Conservation (phyloP, 352 stramenopile genomes). For the Phytophthora uliginosa region DNA sequence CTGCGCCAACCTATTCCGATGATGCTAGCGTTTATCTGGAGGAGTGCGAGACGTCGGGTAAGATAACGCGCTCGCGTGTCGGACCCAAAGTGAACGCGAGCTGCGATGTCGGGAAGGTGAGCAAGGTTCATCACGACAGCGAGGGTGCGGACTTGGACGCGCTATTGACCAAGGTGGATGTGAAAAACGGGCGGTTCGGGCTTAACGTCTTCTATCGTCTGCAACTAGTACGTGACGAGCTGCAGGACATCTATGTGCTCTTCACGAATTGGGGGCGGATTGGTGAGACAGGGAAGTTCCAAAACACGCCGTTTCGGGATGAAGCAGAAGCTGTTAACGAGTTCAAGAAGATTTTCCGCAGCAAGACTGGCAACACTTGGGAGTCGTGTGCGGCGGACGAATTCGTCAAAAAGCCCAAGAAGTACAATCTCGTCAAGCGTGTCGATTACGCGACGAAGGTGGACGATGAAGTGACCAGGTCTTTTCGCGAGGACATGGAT, state of each 20-base stretch:
- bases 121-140: conserved; percentile 43
- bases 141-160: conserved; percentile 62
- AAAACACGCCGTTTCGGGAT: conserved; percentile 79
- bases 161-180: conserved; percentile 80
- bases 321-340: conserved; percentile 62
- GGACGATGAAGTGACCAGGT: conserved; percentile 59
- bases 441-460: conserved; percentile 67
- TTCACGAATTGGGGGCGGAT: conserved; percentile 89
- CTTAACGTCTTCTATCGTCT: conserved; percentile 85
- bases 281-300: conserved; percentile 78
- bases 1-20: conserved; percentile 46
- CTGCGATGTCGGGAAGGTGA: conserved; percentile 71
- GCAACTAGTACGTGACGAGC: conserved; percentile 76
- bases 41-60: conserved; percentile 61
- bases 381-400: conserved; percentile 38
- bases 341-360: conserved; percentile 87
- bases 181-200: conserved; percentile 75
- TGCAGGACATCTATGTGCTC: conserved; percentile 77
- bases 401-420: conserved; percentile 71
- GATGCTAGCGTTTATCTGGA: conserved; percentile 64
- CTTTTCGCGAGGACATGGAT: conserved; percentile 57
- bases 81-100: conserved; percentile 59
- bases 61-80: conserved; percentile 60
- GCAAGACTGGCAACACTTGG: conserved; percentile 85
- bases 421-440: conserved; percentile 83